phyloP scores from a whole-genome alignment of 225 moss, liverwort and hornwort genomes.

The Pleurozium schreberi region DNA sequence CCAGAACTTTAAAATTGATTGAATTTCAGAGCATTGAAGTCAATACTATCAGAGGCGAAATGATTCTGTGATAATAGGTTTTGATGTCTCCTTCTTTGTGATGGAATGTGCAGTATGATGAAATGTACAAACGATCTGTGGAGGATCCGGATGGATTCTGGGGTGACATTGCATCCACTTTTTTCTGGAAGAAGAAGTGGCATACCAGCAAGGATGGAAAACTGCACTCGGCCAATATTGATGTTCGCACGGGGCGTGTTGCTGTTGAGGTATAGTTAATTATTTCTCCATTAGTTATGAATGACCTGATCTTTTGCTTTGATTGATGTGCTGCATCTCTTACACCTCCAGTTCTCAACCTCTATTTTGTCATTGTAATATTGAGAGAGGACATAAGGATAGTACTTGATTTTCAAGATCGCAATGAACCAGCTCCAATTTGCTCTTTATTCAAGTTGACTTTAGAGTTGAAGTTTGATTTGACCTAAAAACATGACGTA shows the following conservation, averaged over 20 bases:
- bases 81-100: background rate
- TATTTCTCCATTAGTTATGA: background rate
- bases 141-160: slow-evolving; percentile 74
- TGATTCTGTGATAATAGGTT: background rate
- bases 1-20: background rate
- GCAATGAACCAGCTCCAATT: background rate
- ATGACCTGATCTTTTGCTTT: background rate
- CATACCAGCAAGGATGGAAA: slow-evolving; percentile 36
- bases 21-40: background rate
- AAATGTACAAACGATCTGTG: slow-evolving; percentile 69
- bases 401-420: background rate
- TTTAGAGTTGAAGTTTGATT: background rate
- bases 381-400: background rate
- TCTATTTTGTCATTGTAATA: background rate
- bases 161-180: slow-evolving; percentile 66
- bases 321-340: background rate
- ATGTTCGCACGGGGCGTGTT: slow-evolving; percentile 64
- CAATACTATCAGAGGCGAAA: background rate
- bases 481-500: background rate
- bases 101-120: slow-evolving; percentile 68
- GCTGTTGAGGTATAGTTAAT: slow-evolving; percentile 47
- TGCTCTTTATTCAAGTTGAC: background rate
- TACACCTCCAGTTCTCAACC: background rate
- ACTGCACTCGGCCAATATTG: slow-evolving; percentile 62
- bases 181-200: slow-evolving; percentile 67